phyloP scores from a whole-genome alignment of 2,329 filamentous ascomycete genomes.

The Cladorrhinum sp. region DNA sequence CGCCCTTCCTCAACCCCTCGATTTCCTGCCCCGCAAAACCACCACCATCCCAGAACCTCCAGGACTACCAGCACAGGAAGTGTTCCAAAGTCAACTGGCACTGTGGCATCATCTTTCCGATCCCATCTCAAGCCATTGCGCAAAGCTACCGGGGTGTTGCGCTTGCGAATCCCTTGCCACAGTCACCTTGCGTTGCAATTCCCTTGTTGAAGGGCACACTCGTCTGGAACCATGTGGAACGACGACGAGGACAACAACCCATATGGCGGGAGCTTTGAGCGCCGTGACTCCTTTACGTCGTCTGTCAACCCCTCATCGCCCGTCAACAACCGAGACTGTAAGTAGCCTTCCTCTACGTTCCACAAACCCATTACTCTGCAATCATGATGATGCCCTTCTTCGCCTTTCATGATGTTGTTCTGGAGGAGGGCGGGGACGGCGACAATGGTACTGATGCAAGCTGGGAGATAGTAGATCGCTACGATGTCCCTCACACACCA shows the following conservation, averaged over 20 bases:
- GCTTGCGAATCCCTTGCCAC: slow-evolving; percentile 4
- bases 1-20: slow-evolving; percentile 7
- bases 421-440: slow-evolving; percentile 16
- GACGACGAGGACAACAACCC: slow-evolving; percentile 99
- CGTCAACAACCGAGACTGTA: slow-evolving; percentile 52
- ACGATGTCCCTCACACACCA: slow-evolving; percentile 68
- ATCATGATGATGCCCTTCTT: slow-evolving; percentile 9
- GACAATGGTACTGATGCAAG: slow-evolving; percentile 43
- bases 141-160: background rate
- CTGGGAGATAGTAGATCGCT: slow-evolving; percentile 51
- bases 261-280: slow-evolving; percentile 86
- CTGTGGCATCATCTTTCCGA: background rate
- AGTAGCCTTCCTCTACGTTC: slow-evolving; percentile 35
- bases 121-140: background rate
- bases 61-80: background rate
- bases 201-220: background rate
- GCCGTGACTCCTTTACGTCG: slow-evolving; percentile 74
- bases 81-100: background rate
- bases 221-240: slow-evolving; percentile 74
- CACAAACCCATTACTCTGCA: background rate
- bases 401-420: slow-evolving; percentile 30
- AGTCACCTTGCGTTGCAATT: slow-evolving; percentile 3
- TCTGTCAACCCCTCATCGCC: slow-evolving; percentile 65
- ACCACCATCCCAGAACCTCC: background rate
- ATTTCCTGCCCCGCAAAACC: background rate